Base-by-base conservation (phyloP, 768 basidiomycete species). In the Sarcomyxa edulis region DNA sequence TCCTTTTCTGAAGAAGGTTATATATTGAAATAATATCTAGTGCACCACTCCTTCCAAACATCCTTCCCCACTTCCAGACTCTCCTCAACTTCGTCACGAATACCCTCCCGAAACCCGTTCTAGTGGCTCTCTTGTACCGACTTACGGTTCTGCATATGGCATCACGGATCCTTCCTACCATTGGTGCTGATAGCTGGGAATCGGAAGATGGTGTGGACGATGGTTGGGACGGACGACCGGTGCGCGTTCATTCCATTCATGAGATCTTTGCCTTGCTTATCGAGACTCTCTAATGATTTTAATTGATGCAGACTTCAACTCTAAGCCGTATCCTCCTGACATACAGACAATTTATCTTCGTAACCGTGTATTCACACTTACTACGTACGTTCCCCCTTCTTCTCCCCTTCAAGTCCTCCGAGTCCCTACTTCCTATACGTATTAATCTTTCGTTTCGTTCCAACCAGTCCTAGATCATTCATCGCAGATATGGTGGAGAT, bases 401-500 rank as follows among this genome's bases (percentile, higher is more conserved):
- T n/a, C n/a, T n/a, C n/a, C n/a, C n/a, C n/a, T n/a, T n/a, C n/a
- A n/a, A 53, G 87, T 72, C 5, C 34, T 32, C 11, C 20, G 43
- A n/a, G n/a, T 39, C 14, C 22, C 24, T 28, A 15, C 15, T 5
- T 14, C 20, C 29, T 28, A 10, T 20, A 12, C 8, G 11, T 7
- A 22, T 26, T 21, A 10, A 30, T 10, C 2, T 5, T 16, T 14
- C 23, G 11, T 20, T 32, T 5, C n/a, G n/a, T n/a, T n/a, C n/a
- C n/a, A n/a, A n/a, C n/a, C 37, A 90, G 89, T 92, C 31, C 66
- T 92, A 37, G 89, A 92, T 50, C 84, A 87, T 52, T 84, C 88
- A 14, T 87, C 86, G n/a, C 89, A 91, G 53, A 77, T 90, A 34
- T 92, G 89, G 89, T 91, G 89, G 84, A 74, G 89, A 45, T 91